Base-by-base conservation (phyloP, 2,329 filamentous ascomycete species). In the Onygenales sp. region DNA sequence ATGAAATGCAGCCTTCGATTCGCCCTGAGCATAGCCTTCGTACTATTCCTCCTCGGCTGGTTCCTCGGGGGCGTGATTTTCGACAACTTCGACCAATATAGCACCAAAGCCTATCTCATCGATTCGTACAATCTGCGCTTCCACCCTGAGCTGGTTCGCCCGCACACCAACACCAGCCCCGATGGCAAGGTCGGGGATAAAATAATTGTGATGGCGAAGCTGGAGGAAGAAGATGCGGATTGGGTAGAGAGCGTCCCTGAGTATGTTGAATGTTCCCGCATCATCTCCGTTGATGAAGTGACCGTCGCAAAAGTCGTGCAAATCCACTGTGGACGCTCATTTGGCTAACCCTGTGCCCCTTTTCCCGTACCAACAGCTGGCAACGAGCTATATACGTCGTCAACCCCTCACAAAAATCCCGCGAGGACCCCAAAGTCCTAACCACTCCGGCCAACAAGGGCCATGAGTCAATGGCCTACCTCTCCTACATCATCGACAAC, bases 381-480 rank as follows among this genome's bases (percentile, higher is more conserved):
- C 66, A 76, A 61, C 64, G 65, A 31, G 71, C 70, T 11, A 73
- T 77, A 50, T 76, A 74, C 62, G 65, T 63, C 54, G 73, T 71
- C 52, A 72, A 74, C 58, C 65, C 66, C 42, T 61, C 63, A 51
- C 58, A 59, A 36, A 57, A 51, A 9, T 58, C 54, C 9, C 48
- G 39, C 14, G 10, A 32, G 9, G 49, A 53, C 42, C 42, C 50
- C 14, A 55, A 51, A 4, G 49, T 44, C 34, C 59, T 63, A 36
- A 58, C 54, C 5, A 58, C 57, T 32, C 59, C 62, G 1, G 36
- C 52, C 33, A 79, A 78, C 59, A 78, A 78, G 59, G 77, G 77
- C 34, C 72, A 72, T 53, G 77, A 80, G 65, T 72, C 76, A 36
- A 79, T 79, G 75, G 74, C 75, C 21, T 78, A 78, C 60, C 67